Evolutionary conservation across 1,284 basidiomycete genomes (phyloP).

Genomic region (Naganishia liquefaciens): DNA sequence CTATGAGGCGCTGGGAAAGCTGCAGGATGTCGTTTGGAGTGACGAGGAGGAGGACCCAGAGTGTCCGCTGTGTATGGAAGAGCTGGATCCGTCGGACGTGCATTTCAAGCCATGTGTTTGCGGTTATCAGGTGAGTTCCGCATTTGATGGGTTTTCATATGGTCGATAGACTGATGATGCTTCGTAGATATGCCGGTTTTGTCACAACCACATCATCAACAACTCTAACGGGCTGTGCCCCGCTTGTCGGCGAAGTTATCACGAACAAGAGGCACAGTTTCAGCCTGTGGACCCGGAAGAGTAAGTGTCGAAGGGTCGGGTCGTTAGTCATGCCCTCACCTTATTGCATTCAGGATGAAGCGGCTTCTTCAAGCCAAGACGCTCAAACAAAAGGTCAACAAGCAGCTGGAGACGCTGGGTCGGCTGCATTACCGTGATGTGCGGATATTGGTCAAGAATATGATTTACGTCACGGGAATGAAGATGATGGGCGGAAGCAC

Average conservation of each 20-base stretch:
- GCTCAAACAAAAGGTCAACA: conserved; percentile 89
- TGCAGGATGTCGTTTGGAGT: conserved; percentile 98
- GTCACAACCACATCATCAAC: conserved; percentile 98
- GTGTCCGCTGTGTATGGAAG: conserved; percentile 96
- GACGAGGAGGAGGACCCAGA: conserved; percentile 98
- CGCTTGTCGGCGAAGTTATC: conserved; percentile 91
- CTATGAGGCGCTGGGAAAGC: conserved; percentile 58
- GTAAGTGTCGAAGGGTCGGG: conserved; percentile 59
- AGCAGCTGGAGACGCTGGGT: conserved; percentile 86
- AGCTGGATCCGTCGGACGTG: conserved; percentile 98
- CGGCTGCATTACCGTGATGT: conserved; percentile 89
- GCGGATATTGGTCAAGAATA: conserved; percentile 92
- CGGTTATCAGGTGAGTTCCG: conserved; percentile 80
- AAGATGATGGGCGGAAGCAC: conserved; percentile 71
- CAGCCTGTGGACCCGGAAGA: conserved; percentile 94
- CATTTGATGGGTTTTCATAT: conserved; percentile 3
- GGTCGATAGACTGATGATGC: background rate
- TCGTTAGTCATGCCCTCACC: no score
- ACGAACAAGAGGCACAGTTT: conserved; percentile 90
- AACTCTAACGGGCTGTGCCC: conserved; percentile 96
- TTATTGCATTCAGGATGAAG: conserved; percentile 69
- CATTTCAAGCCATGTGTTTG: conserved; percentile 99
- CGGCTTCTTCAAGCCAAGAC: conserved; percentile 95
- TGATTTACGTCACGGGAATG: conserved; percentile 94
- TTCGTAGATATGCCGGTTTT: conserved; percentile 93